Percentiles rank a stretch among this genome's conserved stretches.
These are phyloP conservation scores for Alternaria postmessia DNA, from an alignment of 2,329 filamentous ascomycete genomes.

Conservation along the genomic window DNA sequence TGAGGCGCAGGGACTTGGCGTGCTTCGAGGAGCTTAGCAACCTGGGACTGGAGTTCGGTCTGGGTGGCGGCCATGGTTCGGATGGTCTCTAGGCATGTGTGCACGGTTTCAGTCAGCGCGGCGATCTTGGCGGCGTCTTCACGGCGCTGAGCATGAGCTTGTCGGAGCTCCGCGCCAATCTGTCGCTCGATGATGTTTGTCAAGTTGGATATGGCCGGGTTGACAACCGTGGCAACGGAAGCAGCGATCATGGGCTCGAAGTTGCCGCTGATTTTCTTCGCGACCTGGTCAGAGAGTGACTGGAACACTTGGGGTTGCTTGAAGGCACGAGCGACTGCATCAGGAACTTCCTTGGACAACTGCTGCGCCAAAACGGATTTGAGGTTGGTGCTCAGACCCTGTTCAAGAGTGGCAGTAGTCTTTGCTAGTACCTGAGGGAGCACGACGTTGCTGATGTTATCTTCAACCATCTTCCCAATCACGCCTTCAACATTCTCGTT, in stretches of 20 bases:
- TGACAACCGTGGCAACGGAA: slow-evolving; percentile 61
- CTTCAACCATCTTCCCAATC: slow-evolving; percentile 76
- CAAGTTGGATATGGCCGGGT: slow-evolving; percentile 72
- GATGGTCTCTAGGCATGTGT: slow-evolving; percentile 72
- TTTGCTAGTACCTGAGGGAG: slow-evolving; percentile 76
- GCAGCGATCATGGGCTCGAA: slow-evolving; percentile 75
- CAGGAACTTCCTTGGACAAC: slow-evolving; percentile 77
- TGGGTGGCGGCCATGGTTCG: slow-evolving; percentile 74
- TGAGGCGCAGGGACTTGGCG: slow-evolving; percentile 19
- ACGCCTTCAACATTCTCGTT: slow-evolving; percentile 78
- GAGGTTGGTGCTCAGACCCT: slow-evolving; percentile 74
- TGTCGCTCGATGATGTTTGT: slow-evolving; percentile 72
- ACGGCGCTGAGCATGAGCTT: slow-evolving; percentile 61
- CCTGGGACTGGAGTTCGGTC: slow-evolving; percentile 69
- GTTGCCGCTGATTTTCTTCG: slow-evolving; percentile 69
- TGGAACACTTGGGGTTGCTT: slow-evolving; percentile 78
- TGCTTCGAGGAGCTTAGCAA: slow-evolving; percentile 54
- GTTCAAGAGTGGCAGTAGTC: slow-evolving; percentile 72
- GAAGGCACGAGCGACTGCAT: slow-evolving; percentile 71
- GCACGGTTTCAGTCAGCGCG: slow-evolving; percentile 72
- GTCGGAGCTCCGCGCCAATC: slow-evolving; percentile 60
- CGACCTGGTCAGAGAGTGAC: slow-evolving; percentile 75
- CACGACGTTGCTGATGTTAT: slow-evolving; percentile 77
- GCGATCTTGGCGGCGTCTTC: slow-evolving; percentile 72
- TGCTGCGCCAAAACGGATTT: slow-evolving; percentile 70